phyloP scores from a whole-genome alignment of 2,329 filamentous ascomycete genomes.

The Aspergillus aculeatinus region DNA sequence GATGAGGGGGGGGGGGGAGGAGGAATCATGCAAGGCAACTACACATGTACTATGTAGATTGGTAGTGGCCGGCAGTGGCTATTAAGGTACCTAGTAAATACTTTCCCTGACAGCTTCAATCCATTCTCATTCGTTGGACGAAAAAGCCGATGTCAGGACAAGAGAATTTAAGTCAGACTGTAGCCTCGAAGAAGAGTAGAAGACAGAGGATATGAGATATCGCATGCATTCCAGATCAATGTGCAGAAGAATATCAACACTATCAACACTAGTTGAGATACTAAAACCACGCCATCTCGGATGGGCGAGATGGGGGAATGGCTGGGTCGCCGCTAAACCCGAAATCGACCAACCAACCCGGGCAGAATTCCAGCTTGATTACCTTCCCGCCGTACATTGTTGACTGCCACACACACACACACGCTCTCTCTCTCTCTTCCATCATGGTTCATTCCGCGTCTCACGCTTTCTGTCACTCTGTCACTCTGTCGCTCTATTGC shows the following conservation, averaged over 20 bases:
- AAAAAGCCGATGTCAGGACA: too few relatives aligned
- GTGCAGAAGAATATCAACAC: too few relatives aligned
- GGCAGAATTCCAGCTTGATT: not conserved
- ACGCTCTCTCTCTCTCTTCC: not conserved
- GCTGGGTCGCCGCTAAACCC: not conserved
- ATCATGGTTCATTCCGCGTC: not conserved
- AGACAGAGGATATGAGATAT: too few relatives aligned
- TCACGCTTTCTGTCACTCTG: too few relatives aligned
- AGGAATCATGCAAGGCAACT: not conserved
- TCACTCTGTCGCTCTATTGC: too few relatives aligned
- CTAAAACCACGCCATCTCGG: not conserved
- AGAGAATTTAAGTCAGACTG: too few relatives aligned
- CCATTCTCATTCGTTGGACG: too few relatives aligned
- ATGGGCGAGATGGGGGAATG: not conserved
- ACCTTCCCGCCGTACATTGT: not conserved
- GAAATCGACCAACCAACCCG: not conserved
- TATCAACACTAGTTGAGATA: not conserved
- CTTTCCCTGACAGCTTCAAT: too few relatives aligned
- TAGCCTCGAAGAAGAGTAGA: too few relatives aligned
- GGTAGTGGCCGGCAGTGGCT: not conserved
- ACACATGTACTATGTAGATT: not conserved
- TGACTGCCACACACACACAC: not conserved
- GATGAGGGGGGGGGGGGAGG: not conserved
- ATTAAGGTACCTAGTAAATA: too few relatives aligned
- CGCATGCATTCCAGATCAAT: too few relatives aligned